Percentiles rank a stretch among this genome's conserved stretches.
These are phyloP conservation scores for Umbilicus rupestris DNA, from an alignment of 164 flowering plant species.

Conservation along the genomic window DNA sequence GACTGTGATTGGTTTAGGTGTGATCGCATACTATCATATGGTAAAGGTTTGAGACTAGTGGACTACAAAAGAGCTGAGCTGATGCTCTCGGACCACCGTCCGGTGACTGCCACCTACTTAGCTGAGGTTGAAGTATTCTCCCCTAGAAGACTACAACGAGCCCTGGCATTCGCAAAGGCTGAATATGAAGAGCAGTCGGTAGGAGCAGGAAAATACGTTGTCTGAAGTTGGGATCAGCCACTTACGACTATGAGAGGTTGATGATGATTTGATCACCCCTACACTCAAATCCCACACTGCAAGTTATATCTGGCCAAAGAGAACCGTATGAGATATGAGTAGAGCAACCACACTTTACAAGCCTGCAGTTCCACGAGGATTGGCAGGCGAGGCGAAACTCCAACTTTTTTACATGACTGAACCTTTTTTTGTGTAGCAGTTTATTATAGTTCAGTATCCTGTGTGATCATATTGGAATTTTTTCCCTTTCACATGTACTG, in stretches of 20 bases:
- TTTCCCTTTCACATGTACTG: too few relatives aligned
- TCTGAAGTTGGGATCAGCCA: constrained; percentile 21
- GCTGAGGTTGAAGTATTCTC: constrained; percentile 76
- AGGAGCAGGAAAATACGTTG: constrained; percentile 23
- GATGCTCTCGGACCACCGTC: constrained; percentile 84
- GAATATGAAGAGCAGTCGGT: constrained; percentile 57
- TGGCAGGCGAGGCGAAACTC: too few relatives aligned
- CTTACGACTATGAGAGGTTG: constrained; percentile 24
- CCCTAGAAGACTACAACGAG: constrained; percentile 65
- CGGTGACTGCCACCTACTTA: constrained; percentile 63
- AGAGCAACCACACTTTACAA: neutral
- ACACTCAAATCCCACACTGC: neutral
- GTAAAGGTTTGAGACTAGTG: constrained; percentile 63
- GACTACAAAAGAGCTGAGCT: constrained; percentile 59
- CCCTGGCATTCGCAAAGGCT: constrained; percentile 71
- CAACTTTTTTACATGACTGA: too few relatives aligned
- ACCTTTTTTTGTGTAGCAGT: too few relatives aligned
- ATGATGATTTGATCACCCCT: neutral
- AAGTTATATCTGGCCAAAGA: neutral
- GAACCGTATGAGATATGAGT: neutral
- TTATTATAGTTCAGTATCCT: too few relatives aligned
- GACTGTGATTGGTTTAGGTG: constrained; percentile 47
- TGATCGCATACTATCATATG: constrained; percentile 82
- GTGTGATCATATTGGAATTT: too few relatives aligned
- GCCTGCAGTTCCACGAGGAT: neutral